Base-by-base conservation (phyloP, 805 yeast species). In the Schwanniomyces yamadae region DNA sequence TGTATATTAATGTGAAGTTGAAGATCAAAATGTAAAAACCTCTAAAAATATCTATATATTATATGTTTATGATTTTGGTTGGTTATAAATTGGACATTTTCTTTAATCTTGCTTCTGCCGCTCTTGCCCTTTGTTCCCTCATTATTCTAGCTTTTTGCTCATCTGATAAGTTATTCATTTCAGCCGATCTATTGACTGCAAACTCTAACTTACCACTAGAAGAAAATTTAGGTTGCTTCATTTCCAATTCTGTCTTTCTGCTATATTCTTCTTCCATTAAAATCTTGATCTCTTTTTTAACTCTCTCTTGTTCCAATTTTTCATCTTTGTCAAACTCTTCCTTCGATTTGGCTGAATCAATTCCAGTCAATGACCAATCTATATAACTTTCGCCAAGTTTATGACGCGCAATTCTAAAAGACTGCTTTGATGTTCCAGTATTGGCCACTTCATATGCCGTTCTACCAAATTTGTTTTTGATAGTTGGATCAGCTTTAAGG, bases 71-170 rank as follows among this genome's bases (percentile, higher is more conserved):
- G 24, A 30, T 28, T 31, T 40, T 28, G 41, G 15, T 31, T 26
- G 34, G n/a, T n/a, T n/a, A n/a, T n/a, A n/a, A n/a, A n/a, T n/a
- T n/a, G n/a, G n/a, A n/a, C n/a, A n/a, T n/a, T n/a, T n/a, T n/a
- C 27, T 52, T 59, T 37, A 86, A 49, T 48, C 99, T 71, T 0
- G 91, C 95, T 57, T 93, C 98, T 0, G 95, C 97, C 0, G 99
- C 99, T 37, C 98, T 74, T 1, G 97, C 97, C 36, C 98, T 71
- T 52, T 90, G 90, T 51, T 93, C 99, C 41, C 99, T 77, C 84
- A 90, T 89, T 14, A 93, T 63, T 50, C 81, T 75, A 73, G 73
- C 71, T 50, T 78, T 74, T 45, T 90, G 96, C 17, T 80, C 87
- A 1, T 81, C 88, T 6, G 79, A 73, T 36, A 91, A 66, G 0